phyloP scores from a whole-genome alignment of 2,329 filamentous ascomycete genomes.

The Talaromyces amestolkiae region DNA sequence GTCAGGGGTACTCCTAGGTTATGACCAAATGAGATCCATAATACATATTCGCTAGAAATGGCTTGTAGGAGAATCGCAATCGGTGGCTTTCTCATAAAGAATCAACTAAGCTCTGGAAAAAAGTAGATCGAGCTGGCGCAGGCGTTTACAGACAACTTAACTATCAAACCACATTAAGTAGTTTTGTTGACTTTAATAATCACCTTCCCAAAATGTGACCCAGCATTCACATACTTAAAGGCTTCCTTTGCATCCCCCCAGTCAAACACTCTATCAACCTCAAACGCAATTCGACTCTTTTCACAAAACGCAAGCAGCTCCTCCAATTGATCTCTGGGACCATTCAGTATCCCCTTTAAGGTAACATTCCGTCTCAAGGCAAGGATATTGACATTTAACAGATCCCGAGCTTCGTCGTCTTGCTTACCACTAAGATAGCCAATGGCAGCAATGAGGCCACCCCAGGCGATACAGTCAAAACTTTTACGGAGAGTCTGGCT shows the following conservation, averaged over 20 bases:
- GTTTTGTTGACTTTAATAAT: constrained; percentile 45
- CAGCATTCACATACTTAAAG: constrained; percentile 52
- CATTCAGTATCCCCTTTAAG: constrained; percentile 61
- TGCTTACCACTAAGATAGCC: constrained; percentile 53
- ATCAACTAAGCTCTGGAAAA: too few relatives aligned
- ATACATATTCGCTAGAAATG: not conserved
- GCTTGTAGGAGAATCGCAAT: too few relatives aligned
- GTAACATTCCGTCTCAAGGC: constrained; percentile 52
- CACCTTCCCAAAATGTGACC: constrained; percentile 57
- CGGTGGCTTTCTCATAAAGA: too few relatives aligned
- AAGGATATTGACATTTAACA: constrained; percentile 60
- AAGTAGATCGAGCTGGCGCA: too few relatives aligned
- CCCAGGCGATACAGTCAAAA: constrained; percentile 45
- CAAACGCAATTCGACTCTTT: constrained; percentile 33
- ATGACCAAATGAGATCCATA: not conserved
- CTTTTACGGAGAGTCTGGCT: constrained; percentile 52
- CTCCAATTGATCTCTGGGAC: constrained; percentile 55
- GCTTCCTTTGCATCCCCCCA: constrained; percentile 53
- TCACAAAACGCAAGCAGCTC: constrained; percentile 39
- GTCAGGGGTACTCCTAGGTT: not conserved
- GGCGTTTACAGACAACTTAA: too few relatives aligned
- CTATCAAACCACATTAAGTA: not conserved
- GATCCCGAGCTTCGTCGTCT: constrained; percentile 52
- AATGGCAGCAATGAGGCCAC: constrained; percentile 48
- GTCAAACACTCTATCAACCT: constrained; percentile 56